These are phyloP conservation scores for Lichtheimia corymbifera DNA, from an alignment of 371 early-diverging fungal genomes.

Conservation along the genomic window DNA sequence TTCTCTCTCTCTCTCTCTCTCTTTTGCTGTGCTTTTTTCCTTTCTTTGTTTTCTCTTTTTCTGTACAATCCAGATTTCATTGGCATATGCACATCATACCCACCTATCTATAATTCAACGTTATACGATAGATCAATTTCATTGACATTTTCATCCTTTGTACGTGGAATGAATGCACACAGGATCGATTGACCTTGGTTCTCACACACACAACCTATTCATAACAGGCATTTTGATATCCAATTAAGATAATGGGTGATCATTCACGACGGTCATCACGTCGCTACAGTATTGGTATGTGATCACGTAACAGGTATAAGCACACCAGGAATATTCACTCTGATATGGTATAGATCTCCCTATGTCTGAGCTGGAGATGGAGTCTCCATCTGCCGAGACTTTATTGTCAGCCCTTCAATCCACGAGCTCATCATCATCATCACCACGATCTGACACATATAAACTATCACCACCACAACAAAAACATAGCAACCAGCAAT, in stretches of 20 bases:
- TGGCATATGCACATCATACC: conserved; percentile 12
- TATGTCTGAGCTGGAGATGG: neutral
- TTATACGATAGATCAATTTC: neutral
- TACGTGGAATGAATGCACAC: neutral
- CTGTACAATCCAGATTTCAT: neutral
- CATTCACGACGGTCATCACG: neutral
- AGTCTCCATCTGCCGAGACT: neutral
- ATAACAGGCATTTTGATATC: neutral
- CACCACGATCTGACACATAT: neutral
- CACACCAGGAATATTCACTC: neutral
- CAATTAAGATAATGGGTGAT: neutral
- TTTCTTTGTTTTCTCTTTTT: neutral
- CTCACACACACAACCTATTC: neutral
- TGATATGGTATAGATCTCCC: conserved; percentile 2
- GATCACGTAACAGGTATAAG: neutral
- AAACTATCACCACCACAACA: neutral
- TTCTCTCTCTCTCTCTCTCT: conserved; percentile 8
- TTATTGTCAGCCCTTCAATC: neutral
- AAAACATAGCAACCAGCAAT: neutral
- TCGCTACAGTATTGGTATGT: conserved; percentile 5
- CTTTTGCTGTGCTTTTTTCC: neutral
- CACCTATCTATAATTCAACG: neutral
- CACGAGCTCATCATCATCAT: neutral
- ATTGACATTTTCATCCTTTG: neutral
- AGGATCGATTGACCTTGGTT: neutral